Percentiles rank a stretch among this genome's conserved stretches.
Conservation (phyloP, 2,329 filamentous ascomycete species). For the Balansia obtecta region DNA sequence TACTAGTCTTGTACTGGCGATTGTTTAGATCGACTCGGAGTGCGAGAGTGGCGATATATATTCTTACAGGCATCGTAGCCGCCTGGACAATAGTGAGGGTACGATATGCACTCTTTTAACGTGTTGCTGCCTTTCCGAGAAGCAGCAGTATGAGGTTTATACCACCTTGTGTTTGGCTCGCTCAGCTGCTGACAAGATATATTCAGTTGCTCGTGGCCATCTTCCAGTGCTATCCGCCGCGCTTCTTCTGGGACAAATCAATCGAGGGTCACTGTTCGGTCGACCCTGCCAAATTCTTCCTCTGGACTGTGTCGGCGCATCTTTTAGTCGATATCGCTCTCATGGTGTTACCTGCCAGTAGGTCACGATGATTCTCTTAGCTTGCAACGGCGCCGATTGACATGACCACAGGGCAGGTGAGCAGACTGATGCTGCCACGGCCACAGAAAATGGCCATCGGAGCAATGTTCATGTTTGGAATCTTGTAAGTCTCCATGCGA, state of each 20-base stretch:
- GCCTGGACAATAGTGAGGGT: background rate
- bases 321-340: background rate
- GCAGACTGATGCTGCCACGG: background rate
- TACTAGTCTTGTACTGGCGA: conserved; percentile 7
- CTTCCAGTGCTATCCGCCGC: background rate
- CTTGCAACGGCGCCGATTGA: background rate
- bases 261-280: conserved; percentile 4
- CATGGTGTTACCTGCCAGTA: background rate
- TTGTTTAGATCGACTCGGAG: conserved; percentile 4
- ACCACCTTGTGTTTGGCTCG: background rate
- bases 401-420: background rate
- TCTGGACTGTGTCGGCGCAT: background rate
- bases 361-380: background rate
- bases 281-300: conserved; percentile 6
- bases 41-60: conserved; percentile 1
- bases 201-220: background rate
- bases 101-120: background rate
- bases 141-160: background rate
- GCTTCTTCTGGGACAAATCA: conserved; percentile 4
- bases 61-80: conserved; percentile 1
- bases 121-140: background rate
- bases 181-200: background rate
- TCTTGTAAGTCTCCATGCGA: background rate
- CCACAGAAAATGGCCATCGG: conserved; percentile 1
- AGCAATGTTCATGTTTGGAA: conserved; percentile 1